Conservation (phyloP, 306 rosid genomes). For the Vicia faba region DNA sequence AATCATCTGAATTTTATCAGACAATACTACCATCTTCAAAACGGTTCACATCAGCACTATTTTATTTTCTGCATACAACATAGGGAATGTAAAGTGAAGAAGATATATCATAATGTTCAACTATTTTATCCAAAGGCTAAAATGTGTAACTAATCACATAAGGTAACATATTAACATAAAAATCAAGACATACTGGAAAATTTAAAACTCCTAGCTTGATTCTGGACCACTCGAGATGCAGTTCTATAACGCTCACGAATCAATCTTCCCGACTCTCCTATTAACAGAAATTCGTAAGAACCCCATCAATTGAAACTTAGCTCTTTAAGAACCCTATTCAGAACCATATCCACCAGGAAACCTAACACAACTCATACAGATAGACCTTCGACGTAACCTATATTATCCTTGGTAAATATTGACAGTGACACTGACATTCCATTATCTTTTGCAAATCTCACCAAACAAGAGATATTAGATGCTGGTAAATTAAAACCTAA, state of each 20-base stretch:
- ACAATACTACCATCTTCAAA: too few species aligned
- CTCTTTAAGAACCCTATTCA: too few species aligned
- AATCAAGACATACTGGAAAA: slow-evolving; percentile 72
- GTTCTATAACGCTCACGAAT: slow-evolving; percentile 95
- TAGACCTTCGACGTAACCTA: too few species aligned
- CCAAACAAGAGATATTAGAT: too few species aligned
- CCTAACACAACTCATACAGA: too few species aligned
- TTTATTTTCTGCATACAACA: neutral
- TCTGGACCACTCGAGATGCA: slow-evolving; percentile 97
- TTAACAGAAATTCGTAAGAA: slow-evolving; percentile 37
- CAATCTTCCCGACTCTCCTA: slow-evolving; percentile 95
- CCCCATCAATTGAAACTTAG: too few species aligned
- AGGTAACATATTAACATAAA: slow-evolving; percentile 44
- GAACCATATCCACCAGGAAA: too few species aligned
- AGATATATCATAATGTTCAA: slow-evolving; percentile 23
- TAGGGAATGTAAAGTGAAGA: slow-evolving; percentile 8
- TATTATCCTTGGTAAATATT: too few species aligned
- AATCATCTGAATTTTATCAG: too few species aligned
- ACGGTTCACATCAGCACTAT: neutral
- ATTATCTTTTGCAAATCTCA: too few species aligned
- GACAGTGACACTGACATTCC: too few species aligned
- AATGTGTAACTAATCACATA: slow-evolving; percentile 29
- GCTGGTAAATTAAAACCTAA: too few species aligned
- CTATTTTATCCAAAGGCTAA: slow-evolving; percentile 18
- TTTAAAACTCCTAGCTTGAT: slow-evolving; percentile 91